phyloP scores from a whole-genome alignment of 208 protist species.

The Trichomonas vaginalis region DNA sequence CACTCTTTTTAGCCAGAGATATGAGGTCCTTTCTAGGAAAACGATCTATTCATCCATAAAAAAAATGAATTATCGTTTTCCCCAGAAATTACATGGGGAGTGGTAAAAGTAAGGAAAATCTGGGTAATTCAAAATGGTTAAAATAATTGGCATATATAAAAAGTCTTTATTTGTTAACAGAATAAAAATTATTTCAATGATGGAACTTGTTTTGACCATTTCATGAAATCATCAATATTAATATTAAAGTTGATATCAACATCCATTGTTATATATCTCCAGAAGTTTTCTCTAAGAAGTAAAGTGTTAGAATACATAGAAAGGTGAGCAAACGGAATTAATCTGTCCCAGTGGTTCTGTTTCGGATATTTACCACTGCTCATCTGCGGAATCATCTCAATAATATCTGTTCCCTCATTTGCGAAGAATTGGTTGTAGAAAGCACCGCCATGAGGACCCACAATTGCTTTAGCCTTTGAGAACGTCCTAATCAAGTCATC shows the following conservation, averaged over 20 bases:
- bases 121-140: background rate
- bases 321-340: background rate
- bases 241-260: background rate
- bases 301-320: background rate
- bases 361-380: background rate
- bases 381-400: background rate
- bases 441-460: background rate
- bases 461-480: background rate
- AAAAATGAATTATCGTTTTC: too few relatives aligned
- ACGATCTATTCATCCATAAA: too few relatives aligned
- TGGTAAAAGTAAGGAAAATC: too few relatives aligned
- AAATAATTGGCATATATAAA: background rate
- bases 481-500: background rate
- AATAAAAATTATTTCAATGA: background rate
- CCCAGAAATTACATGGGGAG: too few relatives aligned
- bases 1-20: too few relatives aligned
- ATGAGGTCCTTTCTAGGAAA: too few relatives aligned
- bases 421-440: background rate
- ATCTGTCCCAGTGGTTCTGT: background rate
- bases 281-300: background rate
- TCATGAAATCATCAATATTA: background rate
- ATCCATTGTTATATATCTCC: background rate
- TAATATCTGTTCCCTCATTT: background rate
- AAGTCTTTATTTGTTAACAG: background rate
- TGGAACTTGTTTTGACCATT: background rate